These are phyloP conservation scores for Ustilago hordei DNA, from an alignment of 1,284 basidiomycete genomes.

Conservation along the genomic window DNA sequence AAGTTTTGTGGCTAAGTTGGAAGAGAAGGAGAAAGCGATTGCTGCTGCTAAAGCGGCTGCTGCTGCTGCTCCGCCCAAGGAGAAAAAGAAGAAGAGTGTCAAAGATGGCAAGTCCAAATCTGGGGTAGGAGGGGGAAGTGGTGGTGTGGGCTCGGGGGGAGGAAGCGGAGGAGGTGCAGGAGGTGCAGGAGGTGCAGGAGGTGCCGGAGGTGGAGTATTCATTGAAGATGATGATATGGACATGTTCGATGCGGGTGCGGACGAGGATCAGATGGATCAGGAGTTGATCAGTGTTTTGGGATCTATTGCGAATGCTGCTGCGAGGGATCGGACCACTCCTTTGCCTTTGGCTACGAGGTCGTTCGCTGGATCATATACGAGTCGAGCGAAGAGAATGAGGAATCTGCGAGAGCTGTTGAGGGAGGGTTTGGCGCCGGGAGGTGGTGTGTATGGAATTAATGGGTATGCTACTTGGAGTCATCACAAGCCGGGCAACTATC, in stretches of 20 bases:
- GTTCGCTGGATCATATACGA: constrained; percentile 60
- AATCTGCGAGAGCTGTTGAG: constrained; percentile 56
- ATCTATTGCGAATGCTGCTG: constrained; percentile 50
- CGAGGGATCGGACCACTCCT: constrained; percentile 55
- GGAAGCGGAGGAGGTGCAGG: not conserved
- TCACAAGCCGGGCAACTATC: constrained; percentile 4
- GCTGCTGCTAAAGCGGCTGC: constrained; percentile 60
- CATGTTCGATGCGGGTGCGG: constrained; percentile 57
- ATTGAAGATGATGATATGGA: constrained; percentile 59
- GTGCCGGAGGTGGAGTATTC: constrained; percentile 17
- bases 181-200: not conserved
- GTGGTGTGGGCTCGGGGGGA: constrained; percentile 3
- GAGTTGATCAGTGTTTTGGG: constrained; percentile 51
- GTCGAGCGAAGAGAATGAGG: constrained; percentile 56
- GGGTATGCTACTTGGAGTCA: constrained; percentile 46
- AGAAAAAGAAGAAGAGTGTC: constrained; percentile 61
- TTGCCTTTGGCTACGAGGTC: constrained; percentile 58
- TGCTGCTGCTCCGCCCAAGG: constrained; percentile 50
- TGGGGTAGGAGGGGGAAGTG: constrained; percentile 12
- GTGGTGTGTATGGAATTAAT: constrained; percentile 48
- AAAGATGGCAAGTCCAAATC: constrained; percentile 38
- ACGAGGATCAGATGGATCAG: constrained; percentile 62
- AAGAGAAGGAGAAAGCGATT: constrained; percentile 73
- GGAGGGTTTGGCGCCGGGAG: constrained; percentile 53
- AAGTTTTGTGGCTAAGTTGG: constrained; percentile 87